Conservation (phyloP, 2,329 filamentous ascomycete genomes). For the Aspergillus texensis region DNA sequence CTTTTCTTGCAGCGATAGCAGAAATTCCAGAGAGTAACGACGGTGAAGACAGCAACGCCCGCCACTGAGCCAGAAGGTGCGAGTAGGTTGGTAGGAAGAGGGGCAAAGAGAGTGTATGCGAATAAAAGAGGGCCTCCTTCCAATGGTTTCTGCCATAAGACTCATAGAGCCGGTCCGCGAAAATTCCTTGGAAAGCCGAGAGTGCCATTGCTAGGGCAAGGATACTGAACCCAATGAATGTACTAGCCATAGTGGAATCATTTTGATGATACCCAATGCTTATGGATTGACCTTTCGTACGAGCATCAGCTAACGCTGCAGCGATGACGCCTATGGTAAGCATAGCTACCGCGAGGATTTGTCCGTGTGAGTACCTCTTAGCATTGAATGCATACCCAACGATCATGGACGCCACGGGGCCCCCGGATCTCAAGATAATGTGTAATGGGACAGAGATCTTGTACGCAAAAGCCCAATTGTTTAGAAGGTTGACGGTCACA, state of each 20-base stretch:
- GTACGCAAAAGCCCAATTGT: conserved; percentile 97
- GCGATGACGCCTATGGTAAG: conserved; percentile 84
- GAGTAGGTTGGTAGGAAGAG: conserved; percentile 45
- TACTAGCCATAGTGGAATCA: conserved; percentile 35
- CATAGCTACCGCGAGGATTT: conserved; percentile 78
- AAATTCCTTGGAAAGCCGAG: conserved; percentile 91
- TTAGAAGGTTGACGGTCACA: conserved; percentile 90
- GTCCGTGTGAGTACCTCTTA: conserved; percentile 78
- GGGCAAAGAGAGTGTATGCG: conserved; percentile 57
- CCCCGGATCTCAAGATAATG: conserved; percentile 92
- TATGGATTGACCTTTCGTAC: conserved; percentile 65
- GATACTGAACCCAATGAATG: conserved; percentile 70
- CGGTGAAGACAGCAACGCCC: conserved; percentile 36
- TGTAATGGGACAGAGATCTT: conserved; percentile 95
- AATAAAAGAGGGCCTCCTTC: conserved; percentile 97
- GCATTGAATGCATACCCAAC: conserved; percentile 81
- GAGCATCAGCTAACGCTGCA: conserved; percentile 86
- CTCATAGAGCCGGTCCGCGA: conserved; percentile 87
- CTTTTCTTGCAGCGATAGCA: neutral
- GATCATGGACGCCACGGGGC: conserved; percentile 91
- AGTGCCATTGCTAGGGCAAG: conserved; percentile 86
- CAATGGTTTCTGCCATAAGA: conserved; percentile 80
- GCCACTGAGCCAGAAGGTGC: conserved; percentile 41
- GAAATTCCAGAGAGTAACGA: conserved; percentile 33
- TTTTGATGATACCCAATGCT: conserved; percentile 41